Conservation (phyloP, 176 grass and related monocot genomes). For the Phragmites australis region DNA sequence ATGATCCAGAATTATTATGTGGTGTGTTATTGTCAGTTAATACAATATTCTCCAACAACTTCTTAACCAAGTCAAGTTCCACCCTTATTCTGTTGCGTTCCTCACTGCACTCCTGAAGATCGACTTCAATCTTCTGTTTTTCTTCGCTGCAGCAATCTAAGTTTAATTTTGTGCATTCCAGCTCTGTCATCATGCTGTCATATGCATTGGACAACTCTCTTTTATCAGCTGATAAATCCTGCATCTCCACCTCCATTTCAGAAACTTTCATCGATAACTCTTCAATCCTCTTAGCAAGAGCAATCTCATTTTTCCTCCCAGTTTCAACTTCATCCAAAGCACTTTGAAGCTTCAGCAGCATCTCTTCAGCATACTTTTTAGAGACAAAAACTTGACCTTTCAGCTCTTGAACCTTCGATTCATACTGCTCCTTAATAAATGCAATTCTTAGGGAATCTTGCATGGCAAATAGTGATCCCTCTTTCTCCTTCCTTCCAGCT, state of each 20-base stretch:
- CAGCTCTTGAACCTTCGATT: constrained; percentile 92
- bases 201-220: constrained; percentile 81
- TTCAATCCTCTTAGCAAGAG: constrained; percentile 86
- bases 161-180: constrained; percentile 81
- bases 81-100: constrained; percentile 69
- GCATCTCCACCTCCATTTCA: constrained; percentile 79
- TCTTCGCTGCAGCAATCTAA: constrained; percentile 95
- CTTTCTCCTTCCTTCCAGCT: constrained; percentile 74
- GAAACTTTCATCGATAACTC: constrained; percentile 82
- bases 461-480: constrained; percentile 64
- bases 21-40: constrained; percentile 41
- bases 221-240: constrained; percentile 69
- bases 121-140: constrained; percentile 73
- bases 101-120: constrained; percentile 81
- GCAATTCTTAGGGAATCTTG: constrained; percentile 96
- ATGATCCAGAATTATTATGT: constrained; percentile 46
- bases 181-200: constrained; percentile 75
- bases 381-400: constrained; percentile 76
- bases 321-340: constrained; percentile 90
- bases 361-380: constrained; percentile 97
- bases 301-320: constrained; percentile 86
- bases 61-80: constrained; percentile 89
- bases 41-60: constrained; percentile 79
- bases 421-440: constrained; percentile 98
- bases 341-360: constrained; percentile 93